Evolutionary conservation across 2,329 filamentous ascomycete genomes (phyloP).

Genomic region (Penicillium sp.): DNA sequence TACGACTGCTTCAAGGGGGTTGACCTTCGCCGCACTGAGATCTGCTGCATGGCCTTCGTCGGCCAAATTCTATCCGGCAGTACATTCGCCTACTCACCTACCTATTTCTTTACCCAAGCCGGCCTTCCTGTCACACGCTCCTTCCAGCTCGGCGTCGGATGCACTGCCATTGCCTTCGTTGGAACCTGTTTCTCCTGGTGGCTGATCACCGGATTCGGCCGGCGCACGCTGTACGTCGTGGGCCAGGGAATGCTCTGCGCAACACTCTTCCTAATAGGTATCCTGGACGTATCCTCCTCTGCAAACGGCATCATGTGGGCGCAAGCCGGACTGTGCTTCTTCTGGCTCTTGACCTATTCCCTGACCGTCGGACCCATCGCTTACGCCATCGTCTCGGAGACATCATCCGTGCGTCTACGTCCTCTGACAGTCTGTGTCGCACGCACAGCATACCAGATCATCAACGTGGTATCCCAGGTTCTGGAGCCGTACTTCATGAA

Average conservation of each 20-base stretch:
- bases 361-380: slow-evolving; percentile 56
- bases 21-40: slow-evolving; percentile 44
- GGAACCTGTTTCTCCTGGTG: slow-evolving; percentile 55
- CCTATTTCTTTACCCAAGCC: slow-evolving; percentile 44
- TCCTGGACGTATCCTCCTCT: slow-evolving; percentile 24
- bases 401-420: slow-evolving; percentile 55
- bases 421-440: slow-evolving; percentile 58
- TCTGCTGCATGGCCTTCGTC: slow-evolving; percentile 39
- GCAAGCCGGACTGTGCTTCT: slow-evolving; percentile 48
- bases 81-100: slow-evolving; percentile 38
- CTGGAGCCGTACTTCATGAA: slow-evolving; percentile 39
- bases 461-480: slow-evolving; percentile 50
- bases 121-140: slow-evolving; percentile 35
- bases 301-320: slow-evolving; percentile 30
- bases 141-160: slow-evolving; percentile 47
- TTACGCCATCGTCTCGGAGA: slow-evolving; percentile 55
- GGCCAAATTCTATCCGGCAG: slow-evolving; percentile 41
- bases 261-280: slow-evolving; percentile 32
- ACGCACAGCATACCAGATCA: slow-evolving; percentile 53
- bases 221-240: slow-evolving; percentile 42
- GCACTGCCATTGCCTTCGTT: slow-evolving; percentile 53
- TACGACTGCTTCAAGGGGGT: slow-evolving; percentile 35
- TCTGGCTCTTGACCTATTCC: slow-evolving; percentile 58
- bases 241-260: slow-evolving; percentile 31
- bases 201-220: slow-evolving; percentile 39